Conservation (phyloP, 2,329 filamentous ascomycete genomes). For the Colletotrichum incanum region DNA sequence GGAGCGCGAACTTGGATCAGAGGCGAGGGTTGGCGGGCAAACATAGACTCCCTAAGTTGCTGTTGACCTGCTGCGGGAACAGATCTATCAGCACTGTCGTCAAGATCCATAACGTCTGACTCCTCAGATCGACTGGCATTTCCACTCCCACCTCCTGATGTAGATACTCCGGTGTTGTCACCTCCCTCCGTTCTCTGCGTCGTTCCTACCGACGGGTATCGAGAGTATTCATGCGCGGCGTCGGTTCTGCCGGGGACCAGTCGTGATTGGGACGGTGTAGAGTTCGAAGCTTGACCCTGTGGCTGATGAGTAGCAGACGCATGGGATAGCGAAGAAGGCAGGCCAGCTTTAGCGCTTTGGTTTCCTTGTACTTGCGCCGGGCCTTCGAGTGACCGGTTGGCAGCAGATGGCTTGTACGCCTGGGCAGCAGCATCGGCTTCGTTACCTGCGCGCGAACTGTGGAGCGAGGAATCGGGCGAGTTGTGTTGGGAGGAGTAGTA, state of each 20-base stretch:
- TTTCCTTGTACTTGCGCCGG: slow-evolving; percentile 25
- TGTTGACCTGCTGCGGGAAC: slow-evolving; percentile 35
- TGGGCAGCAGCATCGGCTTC: slow-evolving; percentile 55
- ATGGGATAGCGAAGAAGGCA: slow-evolving; percentile 31
- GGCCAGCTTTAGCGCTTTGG: slow-evolving; percentile 11
- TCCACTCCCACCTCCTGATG: slow-evolving; percentile 57
- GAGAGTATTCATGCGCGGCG: slow-evolving; percentile 16
- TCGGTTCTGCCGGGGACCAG: slow-evolving; percentile 1
- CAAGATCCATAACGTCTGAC: slow-evolving; percentile 51
- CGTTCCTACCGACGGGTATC: slow-evolving; percentile 40
- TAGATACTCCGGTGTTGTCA: slow-evolving; percentile 48
- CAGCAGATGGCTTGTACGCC: slow-evolving; percentile 41
- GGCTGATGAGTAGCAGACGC: slow-evolving; percentile 44
- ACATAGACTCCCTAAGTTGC: slow-evolving; percentile 34
- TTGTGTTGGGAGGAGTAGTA: slow-evolving; percentile 97
- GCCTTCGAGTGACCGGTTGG: slow-evolving; percentile 31
- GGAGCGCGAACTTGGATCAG: slow-evolving; percentile 77
- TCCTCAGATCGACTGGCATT: slow-evolving; percentile 61
- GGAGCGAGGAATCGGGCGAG: slow-evolving; percentile 72
- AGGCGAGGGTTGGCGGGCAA: slow-evolving; percentile 65
- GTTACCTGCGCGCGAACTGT: slow-evolving; percentile 65
- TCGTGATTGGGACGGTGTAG: slow-evolving; percentile 26
- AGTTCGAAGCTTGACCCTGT: slow-evolving; percentile 41
- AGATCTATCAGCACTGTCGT: slow-evolving; percentile 43
- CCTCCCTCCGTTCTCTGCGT: slow-evolving; percentile 28